Conservation (phyloP, 2,329 filamentous ascomycete species). For the Lasiodiplodia hormozganensis region DNA sequence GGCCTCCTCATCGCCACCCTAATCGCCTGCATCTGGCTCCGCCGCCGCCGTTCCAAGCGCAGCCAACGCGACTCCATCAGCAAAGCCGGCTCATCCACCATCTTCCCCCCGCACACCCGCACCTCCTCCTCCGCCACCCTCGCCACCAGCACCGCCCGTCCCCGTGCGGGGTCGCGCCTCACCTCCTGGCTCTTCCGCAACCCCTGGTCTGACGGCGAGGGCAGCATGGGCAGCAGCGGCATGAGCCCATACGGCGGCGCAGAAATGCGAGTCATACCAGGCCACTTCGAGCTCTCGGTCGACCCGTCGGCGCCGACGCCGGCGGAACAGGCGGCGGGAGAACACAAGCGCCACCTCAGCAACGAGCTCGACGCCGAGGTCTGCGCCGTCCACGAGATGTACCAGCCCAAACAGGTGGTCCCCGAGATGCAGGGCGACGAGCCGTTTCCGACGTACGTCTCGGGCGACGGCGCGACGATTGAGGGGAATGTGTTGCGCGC, state of each 20-base stretch:
- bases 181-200: constrained; percentile 23
- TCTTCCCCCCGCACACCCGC: not conserved
- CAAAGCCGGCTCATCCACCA: not conserved
- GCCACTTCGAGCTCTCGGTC: not conserved
- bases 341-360: constrained; percentile 12
- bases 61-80: not conserved
- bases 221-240: not conserved
- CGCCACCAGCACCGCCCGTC: not conserved
- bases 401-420: not conserved
- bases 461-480: not conserved
- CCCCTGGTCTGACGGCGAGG: not conserved
- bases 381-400: constrained; percentile 25
- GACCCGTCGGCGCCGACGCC: constrained; percentile 7
- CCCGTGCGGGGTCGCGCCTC: constrained; percentile 11
- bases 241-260: not conserved
- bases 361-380: constrained; percentile 16
- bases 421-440: constrained; percentile 24
- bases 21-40: constrained; percentile 37
- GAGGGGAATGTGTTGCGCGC: constrained; percentile 2
- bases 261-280: not conserved
- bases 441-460: constrained; percentile 8
- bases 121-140: not conserved
- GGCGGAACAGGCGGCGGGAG: not conserved
- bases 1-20: constrained; percentile 36
- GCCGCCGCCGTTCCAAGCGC: not conserved